These are phyloP conservation scores for Apiotrichum akiyoshidainum DNA, from an alignment of 1,284 basidiomycete genomes.

Conservation along the genomic window DNA sequence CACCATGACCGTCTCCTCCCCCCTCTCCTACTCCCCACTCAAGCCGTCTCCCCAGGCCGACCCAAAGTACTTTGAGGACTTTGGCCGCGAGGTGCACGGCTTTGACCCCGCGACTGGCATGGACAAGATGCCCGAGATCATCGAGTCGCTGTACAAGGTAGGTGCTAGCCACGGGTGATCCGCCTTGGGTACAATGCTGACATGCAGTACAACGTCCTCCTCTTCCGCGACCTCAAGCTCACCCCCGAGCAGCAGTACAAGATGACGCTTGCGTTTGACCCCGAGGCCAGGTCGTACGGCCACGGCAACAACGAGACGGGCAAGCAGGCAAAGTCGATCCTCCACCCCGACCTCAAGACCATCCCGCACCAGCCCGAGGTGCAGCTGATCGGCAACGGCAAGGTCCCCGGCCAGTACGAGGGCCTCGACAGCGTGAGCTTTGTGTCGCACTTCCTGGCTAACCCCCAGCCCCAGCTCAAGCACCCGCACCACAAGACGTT, in stretches of 20 bases:
- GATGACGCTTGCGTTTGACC: slow-evolving; percentile 78
- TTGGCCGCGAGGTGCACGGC: slow-evolving; percentile 65
- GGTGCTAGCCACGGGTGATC: neutral
- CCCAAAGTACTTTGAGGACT: slow-evolving; percentile 58
- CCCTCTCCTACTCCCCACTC: slow-evolving; percentile 51
- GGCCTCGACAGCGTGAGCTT: slow-evolving; percentile 63
- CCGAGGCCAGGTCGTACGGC: slow-evolving; percentile 67
- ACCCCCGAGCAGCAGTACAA: slow-evolving; percentile 78
- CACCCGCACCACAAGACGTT: slow-evolving; percentile 85
- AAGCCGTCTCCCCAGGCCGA: slow-evolving; percentile 62
- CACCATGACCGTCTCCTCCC: slow-evolving; percentile 7
- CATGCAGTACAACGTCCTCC: slow-evolving; percentile 64
- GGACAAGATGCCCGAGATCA: slow-evolving; percentile 60
- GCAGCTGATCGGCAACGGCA: slow-evolving; percentile 77
- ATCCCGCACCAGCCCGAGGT: slow-evolving; percentile 81
- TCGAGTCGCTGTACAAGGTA: slow-evolving; percentile 66
- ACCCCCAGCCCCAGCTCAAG: slow-evolving; percentile 52
- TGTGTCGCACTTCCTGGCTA: neutral
- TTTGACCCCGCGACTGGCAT: slow-evolving; percentile 60
- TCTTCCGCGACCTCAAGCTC: slow-evolving; percentile 67
- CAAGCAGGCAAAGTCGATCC: slow-evolving; percentile 66
- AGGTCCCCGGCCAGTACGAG: slow-evolving; percentile 65
- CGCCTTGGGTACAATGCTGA: neutral
- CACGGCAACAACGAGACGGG: slow-evolving; percentile 81
- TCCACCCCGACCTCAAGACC: slow-evolving; percentile 80